Evolutionary conservation across 371 early-diverging fungal species (phyloP), one percentile per base, ranked within the genome.

Genomic region (Cokeromyces recurvatus): DNA sequence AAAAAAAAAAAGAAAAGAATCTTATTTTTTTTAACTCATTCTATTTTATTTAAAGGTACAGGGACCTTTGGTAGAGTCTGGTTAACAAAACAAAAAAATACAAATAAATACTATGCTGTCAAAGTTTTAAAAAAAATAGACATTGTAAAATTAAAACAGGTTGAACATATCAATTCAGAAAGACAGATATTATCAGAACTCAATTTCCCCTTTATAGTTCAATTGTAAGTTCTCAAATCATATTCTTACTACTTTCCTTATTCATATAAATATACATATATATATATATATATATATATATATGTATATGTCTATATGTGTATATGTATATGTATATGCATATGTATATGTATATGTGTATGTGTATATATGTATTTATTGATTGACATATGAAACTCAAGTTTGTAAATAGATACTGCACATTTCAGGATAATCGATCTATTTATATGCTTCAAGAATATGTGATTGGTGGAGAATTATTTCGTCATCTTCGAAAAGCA

Each of bases 121-220:
- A 97, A 97, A 65, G 91, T 93, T 24, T 67, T 97, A 49, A 89
- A 87, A 57, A 97, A 97, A 64, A 68, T 81, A 20, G 92, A 93
- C 51, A 88, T 97, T 12, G 94, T 97, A 10, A 81, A 87, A 24
- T 75, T 92, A 34, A 91, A 93, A 67, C 97, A 97, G 63, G 94
- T 94, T n/a, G 94, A 96, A 66, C 98, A 98, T 65, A 91, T 96
- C 66, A 91, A 91, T 62, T 92, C 91, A 54, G 99, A 99, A 62
- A 89, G 93, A 65, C 83, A 85, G 43, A 94, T 97, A 38, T 75
- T 99, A 27, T 82, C 86, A 36, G 78, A 79, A 46, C 83, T 95
- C 27, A 78, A 85, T 42, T 90, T 89, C 59, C 94, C 95, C n/a
- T 99, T 98, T 62, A 90, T 98, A 53, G 97, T 97, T 35, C 88